Percentiles rank a stretch among this genome's conserved stretches.
Evolutionary conservation across 2,329 filamentous ascomycete genomes (phyloP).

Genomic region (Lasiodiplodia gonubiensis): DNA sequence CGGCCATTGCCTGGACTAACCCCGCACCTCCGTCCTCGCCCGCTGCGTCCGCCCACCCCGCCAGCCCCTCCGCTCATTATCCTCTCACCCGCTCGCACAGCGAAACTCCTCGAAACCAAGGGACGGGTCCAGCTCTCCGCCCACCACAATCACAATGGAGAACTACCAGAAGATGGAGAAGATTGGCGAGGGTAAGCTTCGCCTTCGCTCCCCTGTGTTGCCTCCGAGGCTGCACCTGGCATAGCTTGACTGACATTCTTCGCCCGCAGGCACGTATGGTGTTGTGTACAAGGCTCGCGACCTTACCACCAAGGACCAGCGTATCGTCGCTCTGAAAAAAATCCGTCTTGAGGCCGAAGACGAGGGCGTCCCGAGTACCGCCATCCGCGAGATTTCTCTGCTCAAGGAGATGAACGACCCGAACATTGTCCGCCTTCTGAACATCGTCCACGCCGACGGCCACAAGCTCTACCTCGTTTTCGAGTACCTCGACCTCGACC

Average conservation of each 20-base stretch:
- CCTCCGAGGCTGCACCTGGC: neutral
- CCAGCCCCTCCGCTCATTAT: constrained; percentile 18
- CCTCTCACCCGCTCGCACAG: neutral
- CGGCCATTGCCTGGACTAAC: constrained; percentile 11
- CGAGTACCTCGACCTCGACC: constrained; percentile 87
- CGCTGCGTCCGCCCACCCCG: constrained; percentile 11
- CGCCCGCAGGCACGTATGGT: constrained; percentile 78
- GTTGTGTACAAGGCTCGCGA: constrained; percentile 95
- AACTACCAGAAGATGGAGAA: constrained; percentile 98
- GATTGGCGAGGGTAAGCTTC: constrained; percentile 80
- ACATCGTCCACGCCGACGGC: constrained; percentile 93
- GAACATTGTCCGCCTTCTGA: constrained; percentile 85
- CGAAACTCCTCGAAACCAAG: neutral
- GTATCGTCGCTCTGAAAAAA: constrained; percentile 93
- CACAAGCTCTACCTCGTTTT: constrained; percentile 95
- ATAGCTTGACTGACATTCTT: constrained; percentile 25
- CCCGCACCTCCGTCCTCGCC: neutral
- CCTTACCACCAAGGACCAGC: constrained; percentile 74
- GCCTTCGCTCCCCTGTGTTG: neutral
- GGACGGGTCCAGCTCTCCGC: constrained; percentile 3
- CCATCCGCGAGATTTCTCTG: constrained; percentile 91
- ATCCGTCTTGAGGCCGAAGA: constrained; percentile 94
- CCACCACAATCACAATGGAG: constrained; percentile 67
- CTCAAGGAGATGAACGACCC: constrained; percentile 94
- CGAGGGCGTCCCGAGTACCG: constrained; percentile 89